Conservation (phyloP, 345 rosid species). For the Eucalyptus melliodora region DNA sequence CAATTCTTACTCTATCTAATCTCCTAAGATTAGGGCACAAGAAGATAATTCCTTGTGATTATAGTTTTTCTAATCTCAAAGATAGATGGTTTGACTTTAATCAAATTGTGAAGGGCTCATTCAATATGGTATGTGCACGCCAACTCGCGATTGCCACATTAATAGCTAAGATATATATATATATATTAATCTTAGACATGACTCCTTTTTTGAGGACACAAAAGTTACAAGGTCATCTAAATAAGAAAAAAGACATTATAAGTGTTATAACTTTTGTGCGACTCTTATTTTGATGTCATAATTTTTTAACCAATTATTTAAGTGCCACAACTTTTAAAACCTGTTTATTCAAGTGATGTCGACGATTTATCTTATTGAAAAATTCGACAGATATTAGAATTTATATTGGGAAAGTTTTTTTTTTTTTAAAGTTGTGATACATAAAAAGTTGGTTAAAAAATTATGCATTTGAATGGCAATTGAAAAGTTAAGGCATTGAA, state of each 20-base stretch:
- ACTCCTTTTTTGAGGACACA: background rate
- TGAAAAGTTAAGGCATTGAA: background rate
- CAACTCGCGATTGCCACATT: background rate
- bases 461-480: background rate
- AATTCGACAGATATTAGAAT: background rate
- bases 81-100: background rate
- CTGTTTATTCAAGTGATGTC: background rate
- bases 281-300: background rate
- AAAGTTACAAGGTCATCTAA: background rate
- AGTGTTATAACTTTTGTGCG: background rate
- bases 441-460: background rate
- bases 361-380: fast-evolving
- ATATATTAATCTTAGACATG: background rate
- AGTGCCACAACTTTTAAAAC: background rate
- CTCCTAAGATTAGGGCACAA: background rate
- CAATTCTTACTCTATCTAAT: background rate
- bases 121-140: background rate
- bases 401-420: background rate
- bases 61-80: background rate
- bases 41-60: background rate
- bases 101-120: background rate
- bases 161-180: background rate
- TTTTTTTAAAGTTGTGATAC: background rate
- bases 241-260: background rate
- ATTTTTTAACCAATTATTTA: background rate